Percentiles rank a stretch among this genome's conserved stretches.
Evolutionary conservation across 2,329 filamentous ascomycete species (phyloP).

Genomic region (Neofusicoccum cordaticola): DNA sequence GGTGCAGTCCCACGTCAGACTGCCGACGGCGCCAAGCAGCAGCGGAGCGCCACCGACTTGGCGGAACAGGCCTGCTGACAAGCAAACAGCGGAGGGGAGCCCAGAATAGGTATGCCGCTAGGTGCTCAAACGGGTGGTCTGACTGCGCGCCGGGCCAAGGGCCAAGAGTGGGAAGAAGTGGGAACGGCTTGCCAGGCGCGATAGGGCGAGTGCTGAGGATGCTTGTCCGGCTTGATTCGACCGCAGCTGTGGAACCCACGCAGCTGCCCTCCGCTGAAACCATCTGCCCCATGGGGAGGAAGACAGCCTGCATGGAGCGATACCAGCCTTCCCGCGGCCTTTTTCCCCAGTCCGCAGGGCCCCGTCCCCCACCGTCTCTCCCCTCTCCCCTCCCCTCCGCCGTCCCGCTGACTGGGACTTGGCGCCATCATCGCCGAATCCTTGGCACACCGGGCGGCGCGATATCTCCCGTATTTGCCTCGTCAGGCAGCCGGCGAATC

Average conservation of each 20-base stretch:
- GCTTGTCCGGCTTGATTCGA: slow-evolving; percentile 15
- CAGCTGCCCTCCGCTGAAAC: not conserved
- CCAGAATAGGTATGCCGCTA: not conserved
- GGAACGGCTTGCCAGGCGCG: slow-evolving; percentile 9
- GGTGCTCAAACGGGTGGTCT: not conserved
- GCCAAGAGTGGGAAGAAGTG: slow-evolving; percentile 13
- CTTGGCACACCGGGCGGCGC: not conserved
- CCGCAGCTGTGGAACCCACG: not conserved
- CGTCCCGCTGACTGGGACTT: not conserved
- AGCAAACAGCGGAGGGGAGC: not conserved
- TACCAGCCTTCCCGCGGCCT: not conserved
- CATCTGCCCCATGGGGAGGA: not conserved
- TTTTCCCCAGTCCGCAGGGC: too few relatives aligned
- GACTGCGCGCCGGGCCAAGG: not conserved
- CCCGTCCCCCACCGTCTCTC: too few relatives aligned
- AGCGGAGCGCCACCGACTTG: slow-evolving; percentile 13
- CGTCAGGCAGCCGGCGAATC: not conserved
- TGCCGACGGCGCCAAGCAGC: not conserved
- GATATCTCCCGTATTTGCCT: not conserved
- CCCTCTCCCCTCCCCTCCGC: not conserved
- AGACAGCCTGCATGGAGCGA: not conserved
- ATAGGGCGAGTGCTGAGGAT: not conserved
- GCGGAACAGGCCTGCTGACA: slow-evolving; percentile 6
- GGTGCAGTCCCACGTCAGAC: not conserved
- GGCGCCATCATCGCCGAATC: slow-evolving; percentile 3